Base-by-base conservation (phyloP, 345 rosid genomes). In the Syzygium grande region DNA sequence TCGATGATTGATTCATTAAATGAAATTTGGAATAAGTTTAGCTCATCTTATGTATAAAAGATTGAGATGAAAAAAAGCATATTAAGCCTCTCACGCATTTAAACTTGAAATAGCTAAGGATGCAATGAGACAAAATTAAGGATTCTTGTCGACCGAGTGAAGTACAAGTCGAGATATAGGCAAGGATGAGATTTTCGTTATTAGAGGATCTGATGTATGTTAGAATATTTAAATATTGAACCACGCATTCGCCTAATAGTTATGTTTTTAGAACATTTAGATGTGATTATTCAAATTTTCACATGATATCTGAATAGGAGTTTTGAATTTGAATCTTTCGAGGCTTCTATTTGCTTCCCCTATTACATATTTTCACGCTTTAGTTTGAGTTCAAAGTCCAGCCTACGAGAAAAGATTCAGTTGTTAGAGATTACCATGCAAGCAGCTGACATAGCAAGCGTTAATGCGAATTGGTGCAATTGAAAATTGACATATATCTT, bases 181-280 rank as follows among this genome's bases (percentile, higher is more conserved):
- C 29, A 25, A 1, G n/a, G 63, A 56, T 58, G 29, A 58, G 29
- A 58, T 58, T 58, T 58, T 58, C 3, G 0, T 58, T 58, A 25
- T 0, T 0, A 12, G 3, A 25, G 11, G 65, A 58, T 25, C 30
- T 58, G 5, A 13, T 25, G 5, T 58, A 25, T 0, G 27, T 58
- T 25, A 58, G 5, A 58, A 58, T 11, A 58, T 58, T 25, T 58
- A 25, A 25, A 2, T 11, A 58, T 59, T 27, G 7, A 59, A 25
- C 15, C 7, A 59, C 30, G 5, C 27, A 3, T 59, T 59, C 0
- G 27, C 27, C 27, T 59, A 59, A 11, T 59, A 1, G 27, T 25
- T 29, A 59, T 25, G 11, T 2, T 59, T 59, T 1, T 59, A 59
- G 27, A 59, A 59, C 27, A 11, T 3, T 59, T 59, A 2, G 3